Percentiles rank a stretch among this genome's conserved stretches.
phyloP scores from a whole-genome alignment of 768 basidiomycete genomes.

The Cystobasidium onofrii region DNA sequence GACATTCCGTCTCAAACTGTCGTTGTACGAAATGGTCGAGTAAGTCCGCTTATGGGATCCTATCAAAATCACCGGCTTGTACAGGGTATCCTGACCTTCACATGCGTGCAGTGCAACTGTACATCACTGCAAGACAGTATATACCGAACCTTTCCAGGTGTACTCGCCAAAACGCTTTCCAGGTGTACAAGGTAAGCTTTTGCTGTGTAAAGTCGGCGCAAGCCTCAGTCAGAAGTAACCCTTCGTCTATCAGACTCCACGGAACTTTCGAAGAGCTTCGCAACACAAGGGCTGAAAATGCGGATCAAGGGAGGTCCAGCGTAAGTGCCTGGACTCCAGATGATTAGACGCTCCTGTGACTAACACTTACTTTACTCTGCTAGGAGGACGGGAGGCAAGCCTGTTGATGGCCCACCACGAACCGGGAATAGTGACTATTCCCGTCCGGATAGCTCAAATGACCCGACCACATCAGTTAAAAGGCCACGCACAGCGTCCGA shows the following conservation, averaged over 20 bases:
- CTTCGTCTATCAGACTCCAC: neutral
- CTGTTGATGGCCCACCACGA: neutral
- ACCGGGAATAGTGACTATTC: neutral
- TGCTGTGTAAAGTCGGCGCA: no score
- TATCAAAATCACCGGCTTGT: no score
- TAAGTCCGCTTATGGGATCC: neutral
- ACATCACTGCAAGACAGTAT: slow-evolving; percentile 29
- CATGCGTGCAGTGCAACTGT: slow-evolving; percentile 7
- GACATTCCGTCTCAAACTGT: slow-evolving; percentile 13
- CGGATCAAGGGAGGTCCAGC: slow-evolving; percentile 29
- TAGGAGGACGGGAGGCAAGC: neutral
- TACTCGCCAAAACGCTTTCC: slow-evolving; percentile 16
- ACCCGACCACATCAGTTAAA: neutral
- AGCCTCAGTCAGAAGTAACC: no score
- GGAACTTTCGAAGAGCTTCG: slow-evolving; percentile 25
- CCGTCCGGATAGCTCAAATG: neutral
- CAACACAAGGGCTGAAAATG: slow-evolving; percentile 26
- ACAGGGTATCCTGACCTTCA: neutral
- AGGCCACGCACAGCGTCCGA: neutral
- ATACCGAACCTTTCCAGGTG: slow-evolving; percentile 21
- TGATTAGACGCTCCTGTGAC: neutral
- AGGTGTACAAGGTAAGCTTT: neutral
- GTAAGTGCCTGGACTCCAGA: neutral
- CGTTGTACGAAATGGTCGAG: slow-evolving; percentile 30
- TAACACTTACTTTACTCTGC: neutral